These are phyloP conservation scores for Pyrenula massariospora DNA, from an alignment of 495 filamentous ascomycete species.

Conservation along the genomic window DNA sequence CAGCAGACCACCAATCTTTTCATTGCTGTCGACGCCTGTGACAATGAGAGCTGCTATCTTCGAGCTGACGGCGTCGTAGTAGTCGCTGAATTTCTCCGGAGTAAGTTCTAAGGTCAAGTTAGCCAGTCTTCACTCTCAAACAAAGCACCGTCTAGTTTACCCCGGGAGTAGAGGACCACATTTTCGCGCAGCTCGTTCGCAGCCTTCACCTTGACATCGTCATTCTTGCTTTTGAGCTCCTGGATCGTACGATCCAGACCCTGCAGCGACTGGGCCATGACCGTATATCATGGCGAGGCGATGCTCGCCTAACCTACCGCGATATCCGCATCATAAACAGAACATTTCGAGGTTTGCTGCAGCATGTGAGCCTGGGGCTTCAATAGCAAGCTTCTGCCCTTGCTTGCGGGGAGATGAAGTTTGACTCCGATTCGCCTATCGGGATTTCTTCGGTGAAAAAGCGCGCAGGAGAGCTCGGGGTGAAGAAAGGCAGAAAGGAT, in stretches of 20 bases:
- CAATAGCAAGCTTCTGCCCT: neutral
- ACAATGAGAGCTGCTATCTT: conserved; percentile 62
- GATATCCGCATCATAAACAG: neutral
- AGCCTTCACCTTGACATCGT: conserved; percentile 36
- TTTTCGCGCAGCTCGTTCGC: conserved; percentile 40
- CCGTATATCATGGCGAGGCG: neutral
- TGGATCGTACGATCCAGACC: conserved; percentile 35
- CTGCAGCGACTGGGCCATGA: conserved; percentile 39
- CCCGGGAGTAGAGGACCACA: conserved; percentile 36
- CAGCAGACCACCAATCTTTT: conserved; percentile 81
- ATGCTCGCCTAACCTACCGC: neutral
- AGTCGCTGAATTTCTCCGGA: conserved; percentile 63
- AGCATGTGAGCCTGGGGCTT: neutral
- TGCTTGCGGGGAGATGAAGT: neutral
- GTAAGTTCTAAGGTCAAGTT: conserved; percentile 76
- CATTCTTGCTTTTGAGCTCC: conserved; percentile 42
- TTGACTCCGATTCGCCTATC: neutral
- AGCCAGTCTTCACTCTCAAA: too few relatives aligned
- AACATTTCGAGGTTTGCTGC: neutral
- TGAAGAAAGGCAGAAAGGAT: too few relatives aligned
- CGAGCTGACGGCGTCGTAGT: conserved; percentile 67
- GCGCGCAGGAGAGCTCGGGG: too few relatives aligned
- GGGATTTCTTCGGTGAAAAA: neutral
- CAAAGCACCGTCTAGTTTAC: conserved; percentile 17
- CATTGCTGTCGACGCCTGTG: conserved; percentile 71